Conservation (phyloP, 2,329 filamentous ascomycete species). For the Clonostachys rhizophaga region DNA sequence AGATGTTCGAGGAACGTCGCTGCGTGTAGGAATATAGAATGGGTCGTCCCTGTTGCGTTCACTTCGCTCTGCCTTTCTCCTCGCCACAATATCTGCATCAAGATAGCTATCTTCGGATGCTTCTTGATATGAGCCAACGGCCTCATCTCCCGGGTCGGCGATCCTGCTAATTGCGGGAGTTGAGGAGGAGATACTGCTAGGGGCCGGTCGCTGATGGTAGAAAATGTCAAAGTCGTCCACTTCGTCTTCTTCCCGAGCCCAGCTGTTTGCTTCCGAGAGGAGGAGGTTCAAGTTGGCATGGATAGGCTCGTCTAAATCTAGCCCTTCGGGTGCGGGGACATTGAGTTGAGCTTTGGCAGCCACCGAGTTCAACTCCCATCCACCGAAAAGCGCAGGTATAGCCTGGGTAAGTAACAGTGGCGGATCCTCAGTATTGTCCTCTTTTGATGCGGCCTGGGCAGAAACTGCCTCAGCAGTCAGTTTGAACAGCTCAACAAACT, state of each 20-base stretch:
- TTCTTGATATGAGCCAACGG: slow-evolving; percentile 52
- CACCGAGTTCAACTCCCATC: slow-evolving; percentile 89
- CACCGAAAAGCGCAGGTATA: slow-evolving; percentile 81
- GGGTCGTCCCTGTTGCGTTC: slow-evolving; percentile 90
- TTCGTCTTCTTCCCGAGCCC: slow-evolving; percentile 43
- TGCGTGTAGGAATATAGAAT: slow-evolving; percentile 71
- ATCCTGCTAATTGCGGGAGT: slow-evolving; percentile 51
- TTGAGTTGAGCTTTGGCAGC: slow-evolving; percentile 78
- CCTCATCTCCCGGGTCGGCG: slow-evolving; percentile 43
- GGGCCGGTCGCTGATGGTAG: slow-evolving; percentile 53
- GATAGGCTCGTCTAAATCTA: slow-evolving; percentile 80
- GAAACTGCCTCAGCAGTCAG: slow-evolving; percentile 78
- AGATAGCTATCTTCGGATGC: slow-evolving; percentile 60
- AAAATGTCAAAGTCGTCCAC: slow-evolving; percentile 65
- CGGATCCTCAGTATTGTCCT: slow-evolving; percentile 55
- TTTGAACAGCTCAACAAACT: slow-evolving; percentile 85
- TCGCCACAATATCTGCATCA: slow-evolving; percentile 69
- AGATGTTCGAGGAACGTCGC: slow-evolving; percentile 54
- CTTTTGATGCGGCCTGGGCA: slow-evolving; percentile 55
- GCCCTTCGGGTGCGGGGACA: slow-evolving; percentile 70
- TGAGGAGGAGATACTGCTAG: slow-evolving; percentile 44
- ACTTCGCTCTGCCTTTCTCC: slow-evolving; percentile 68
- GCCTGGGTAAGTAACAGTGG: slow-evolving; percentile 86
- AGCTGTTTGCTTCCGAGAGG: slow-evolving; percentile 52
- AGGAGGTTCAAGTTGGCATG: slow-evolving; percentile 68